Percentiles rank a stretch among this genome's conserved stretches.
Conservation (phyloP, 306 rosid species). For the Cicer yamashitae region DNA sequence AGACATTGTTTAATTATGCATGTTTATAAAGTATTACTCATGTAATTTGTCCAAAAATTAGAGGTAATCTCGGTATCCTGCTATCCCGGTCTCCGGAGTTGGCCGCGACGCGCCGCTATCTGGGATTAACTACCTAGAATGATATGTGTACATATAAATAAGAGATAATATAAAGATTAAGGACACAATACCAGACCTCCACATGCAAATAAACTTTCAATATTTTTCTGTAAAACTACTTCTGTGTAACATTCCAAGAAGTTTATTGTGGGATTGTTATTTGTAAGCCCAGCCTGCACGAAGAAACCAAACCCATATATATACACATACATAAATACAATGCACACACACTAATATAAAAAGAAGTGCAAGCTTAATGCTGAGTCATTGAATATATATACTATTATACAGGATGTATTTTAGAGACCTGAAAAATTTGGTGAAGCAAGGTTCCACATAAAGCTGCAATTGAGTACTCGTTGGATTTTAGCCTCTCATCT, state of each 20-base stretch:
- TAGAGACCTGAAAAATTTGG: constrained; percentile 85
- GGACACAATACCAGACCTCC: constrained; percentile 60
- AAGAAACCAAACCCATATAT: constrained; percentile 34
- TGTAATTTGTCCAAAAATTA: too few species aligned
- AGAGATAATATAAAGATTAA: background rate
- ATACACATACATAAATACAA: background rate
- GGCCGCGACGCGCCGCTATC: too few species aligned
- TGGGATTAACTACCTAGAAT: too few species aligned
- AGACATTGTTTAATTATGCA: too few species aligned
- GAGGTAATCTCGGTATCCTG: too few species aligned
- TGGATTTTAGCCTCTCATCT: constrained; percentile 83
- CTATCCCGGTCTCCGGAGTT: too few species aligned
- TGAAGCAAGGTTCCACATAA: constrained; percentile 87
- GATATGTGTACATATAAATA: constrained; percentile 24
- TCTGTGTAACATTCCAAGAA: constrained; percentile 74
- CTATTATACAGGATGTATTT: constrained; percentile 33
- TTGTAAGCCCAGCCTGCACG: constrained; percentile 76
- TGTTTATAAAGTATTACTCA: too few species aligned
- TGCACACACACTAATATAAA: background rate
- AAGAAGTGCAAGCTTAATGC: constrained; percentile 12
- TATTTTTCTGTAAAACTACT: constrained; percentile 63
- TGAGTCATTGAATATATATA: constrained; percentile 21
- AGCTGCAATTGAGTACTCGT: constrained; percentile 78
- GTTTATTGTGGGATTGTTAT: constrained; percentile 60
- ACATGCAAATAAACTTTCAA: constrained; percentile 89